Base-by-base conservation (phyloP, 1,139 yeast genomes). In the Yamadazyma epiphylla region DNA sequence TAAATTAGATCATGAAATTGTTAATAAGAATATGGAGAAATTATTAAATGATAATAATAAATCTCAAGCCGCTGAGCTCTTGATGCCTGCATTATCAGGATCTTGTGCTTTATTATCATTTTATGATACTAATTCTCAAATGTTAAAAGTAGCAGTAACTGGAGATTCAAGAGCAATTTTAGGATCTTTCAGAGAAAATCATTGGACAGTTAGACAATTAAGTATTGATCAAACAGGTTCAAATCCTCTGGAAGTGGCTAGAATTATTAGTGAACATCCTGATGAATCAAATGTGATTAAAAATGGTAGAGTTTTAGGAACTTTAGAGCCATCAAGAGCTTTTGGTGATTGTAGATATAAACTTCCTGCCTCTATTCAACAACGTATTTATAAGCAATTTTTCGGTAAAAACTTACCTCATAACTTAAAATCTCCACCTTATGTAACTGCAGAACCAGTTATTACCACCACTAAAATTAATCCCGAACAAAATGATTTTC, bases 261-360 rank as follows among this genome's bases (percentile, higher is more conserved):
- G 96, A 41, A 77, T 91, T 34, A 74, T 80, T 26, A 66, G 77
- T 28, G 97, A 89, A 57, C 98, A 91, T 57, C 98, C 98, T 1
- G 81, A 80, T 38, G 97, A 91, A 57, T 81, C 87, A 17, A 77
- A 77, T 35, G 91, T 82, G 22, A 79, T 89, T 15, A 74, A 87
- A 46, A 78, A 86, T 40, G 98, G 98, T 4, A 74, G 98, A 44
- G 85, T 94, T 4, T 70, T 91, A 45, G 99, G 99, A 0, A 77
- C 89, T n/a, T 70, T 91, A 41, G 98, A 94, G 56, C 98, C 99
- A 4, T 79, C 95, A 0, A 71, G 98, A 48, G 95, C 97, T 1
- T 94, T 91, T 66, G 98, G 99, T 28, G 99, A 91, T 58, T 95
- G 96, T 39, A 74, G 96, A 41, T 91, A 87, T 56, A 91, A 91